phyloP scores from a whole-genome alignment of 1,139 yeast genomes.

The Sugiyamaella xylanicola region DNA sequence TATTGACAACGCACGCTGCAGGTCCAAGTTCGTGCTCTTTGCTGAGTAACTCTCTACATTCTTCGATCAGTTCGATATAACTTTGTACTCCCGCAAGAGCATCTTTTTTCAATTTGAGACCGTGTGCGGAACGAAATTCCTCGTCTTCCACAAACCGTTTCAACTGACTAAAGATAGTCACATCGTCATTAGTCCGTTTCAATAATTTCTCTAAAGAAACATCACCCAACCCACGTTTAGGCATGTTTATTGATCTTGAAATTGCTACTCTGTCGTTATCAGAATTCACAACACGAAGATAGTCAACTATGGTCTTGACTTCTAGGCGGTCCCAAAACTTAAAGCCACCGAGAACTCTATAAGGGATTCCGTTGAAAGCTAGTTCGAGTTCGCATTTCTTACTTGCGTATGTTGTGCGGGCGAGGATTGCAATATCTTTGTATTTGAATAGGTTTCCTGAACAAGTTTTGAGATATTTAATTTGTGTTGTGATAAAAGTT shows the following conservation, averaged over 20 bases:
- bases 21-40: constrained; percentile 14
- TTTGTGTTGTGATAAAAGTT: constrained; percentile 57
- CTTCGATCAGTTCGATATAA: constrained; percentile 43
- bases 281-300: constrained; percentile 61
- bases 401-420: constrained; percentile 63
- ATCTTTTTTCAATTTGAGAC: constrained; percentile 7
- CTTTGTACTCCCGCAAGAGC: constrained; percentile 29
- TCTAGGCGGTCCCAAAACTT: constrained; percentile 83
- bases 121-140: constrained; percentile 5
- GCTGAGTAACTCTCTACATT: constrained; percentile 35
- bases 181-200: constrained; percentile 9
- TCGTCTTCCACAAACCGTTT: constrained; percentile 12
- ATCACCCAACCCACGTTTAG: constrained; percentile 73
- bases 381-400: constrained; percentile 64
- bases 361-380: constrained; percentile 58
- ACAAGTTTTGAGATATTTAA: constrained; percentile 40
- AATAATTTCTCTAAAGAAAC: constrained; percentile 46
- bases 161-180: constrained; percentile 19
- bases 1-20: constrained; percentile 3
- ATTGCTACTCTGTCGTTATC: constrained; percentile 62
- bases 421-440: constrained; percentile 69
- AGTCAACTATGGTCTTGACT: constrained; percentile 62
- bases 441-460: constrained; percentile 43
- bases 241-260: constrained; percentile 58
- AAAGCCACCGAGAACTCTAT: constrained; percentile 65